phyloP scores from a whole-genome alignment of 148 eudicot genomes.

The Beta vulgaris region DNA sequence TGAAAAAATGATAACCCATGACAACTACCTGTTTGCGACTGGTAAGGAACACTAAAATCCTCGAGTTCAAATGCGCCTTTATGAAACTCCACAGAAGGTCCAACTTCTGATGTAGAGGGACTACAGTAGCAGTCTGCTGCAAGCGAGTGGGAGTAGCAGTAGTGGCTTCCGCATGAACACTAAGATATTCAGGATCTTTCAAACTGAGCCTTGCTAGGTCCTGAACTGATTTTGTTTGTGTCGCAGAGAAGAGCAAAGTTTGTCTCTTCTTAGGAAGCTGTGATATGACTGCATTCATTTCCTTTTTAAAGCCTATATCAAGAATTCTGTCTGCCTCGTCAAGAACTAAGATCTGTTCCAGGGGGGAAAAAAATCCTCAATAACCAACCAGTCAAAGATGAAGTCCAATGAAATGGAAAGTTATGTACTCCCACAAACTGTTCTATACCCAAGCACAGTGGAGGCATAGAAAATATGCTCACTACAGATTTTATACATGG shows the following conservation, averaged over 20 bases:
- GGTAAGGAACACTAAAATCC: constrained; percentile 84
- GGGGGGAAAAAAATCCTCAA: constrained; percentile 37
- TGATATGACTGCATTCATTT: constrained; percentile 71
- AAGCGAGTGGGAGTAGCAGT: constrained; percentile 77
- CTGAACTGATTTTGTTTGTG: constrained; percentile 91
- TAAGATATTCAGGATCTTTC: constrained; percentile 93
- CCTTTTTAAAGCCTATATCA: constrained; percentile 78
- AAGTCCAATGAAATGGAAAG: background rate
- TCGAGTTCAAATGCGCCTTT: constrained; percentile 75
- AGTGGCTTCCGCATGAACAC: constrained; percentile 77
- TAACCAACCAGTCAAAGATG: constrained; percentile 14
- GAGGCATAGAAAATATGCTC: background rate
- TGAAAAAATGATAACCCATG: background rate
- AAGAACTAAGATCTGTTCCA: constrained; percentile 80
- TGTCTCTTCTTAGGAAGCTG: constrained; percentile 81
- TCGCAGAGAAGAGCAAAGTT: constrained; percentile 87
- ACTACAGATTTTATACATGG: background rate
- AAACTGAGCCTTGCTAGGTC: constrained; percentile 94
- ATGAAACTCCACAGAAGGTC: constrained; percentile 93
- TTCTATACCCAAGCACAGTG: background rate
- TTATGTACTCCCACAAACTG: background rate
- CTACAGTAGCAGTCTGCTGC: constrained; percentile 63
- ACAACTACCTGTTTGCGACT: constrained; percentile 80
- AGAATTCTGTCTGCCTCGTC: constrained; percentile 98
- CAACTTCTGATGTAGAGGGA: constrained; percentile 76